phyloP scores from a whole-genome alignment of 2,329 filamentous ascomycete species.

The Alternaria arbusti region DNA sequence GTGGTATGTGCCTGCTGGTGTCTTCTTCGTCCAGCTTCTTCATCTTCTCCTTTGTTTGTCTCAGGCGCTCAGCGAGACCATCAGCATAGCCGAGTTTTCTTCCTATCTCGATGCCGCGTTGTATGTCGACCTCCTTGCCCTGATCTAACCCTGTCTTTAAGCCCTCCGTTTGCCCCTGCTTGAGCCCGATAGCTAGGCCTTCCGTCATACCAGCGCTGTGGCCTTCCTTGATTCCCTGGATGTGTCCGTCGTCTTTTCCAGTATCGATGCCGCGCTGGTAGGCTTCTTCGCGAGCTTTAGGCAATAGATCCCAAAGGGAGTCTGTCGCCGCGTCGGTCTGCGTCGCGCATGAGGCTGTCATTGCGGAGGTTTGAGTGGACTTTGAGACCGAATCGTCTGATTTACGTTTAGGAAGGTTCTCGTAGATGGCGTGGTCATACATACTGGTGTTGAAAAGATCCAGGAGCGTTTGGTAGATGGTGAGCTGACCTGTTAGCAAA shows the following conservation, averaged over 20 bases:
- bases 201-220: not conserved
- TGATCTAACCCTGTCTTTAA: not conserved
- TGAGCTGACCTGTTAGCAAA: constrained; percentile 1
- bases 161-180: not conserved
- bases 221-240: not conserved
- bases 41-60: not conserved
- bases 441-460: not conserved
- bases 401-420: not conserved
- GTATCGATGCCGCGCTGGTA: not conserved
- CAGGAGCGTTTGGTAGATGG: not conserved
- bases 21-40: not conserved
- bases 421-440: not conserved
- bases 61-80: not conserved
- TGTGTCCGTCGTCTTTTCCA: not conserved
- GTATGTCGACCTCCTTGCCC: not conserved
- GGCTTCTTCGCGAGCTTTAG: constrained; percentile 1
- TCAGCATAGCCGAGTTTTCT: not conserved
- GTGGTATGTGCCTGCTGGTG: not conserved
- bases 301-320: constrained; percentile 1
- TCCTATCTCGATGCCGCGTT: not conserved
- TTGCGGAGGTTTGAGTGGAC: not conserved
- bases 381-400: not conserved
- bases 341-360: not conserved
- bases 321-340: constrained; percentile 5
- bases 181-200: not conserved